Evolutionary conservation across 345 rosid species (phyloP), one percentile per base, ranked within the genome.

Genomic region (Camelina laxa): DNA sequence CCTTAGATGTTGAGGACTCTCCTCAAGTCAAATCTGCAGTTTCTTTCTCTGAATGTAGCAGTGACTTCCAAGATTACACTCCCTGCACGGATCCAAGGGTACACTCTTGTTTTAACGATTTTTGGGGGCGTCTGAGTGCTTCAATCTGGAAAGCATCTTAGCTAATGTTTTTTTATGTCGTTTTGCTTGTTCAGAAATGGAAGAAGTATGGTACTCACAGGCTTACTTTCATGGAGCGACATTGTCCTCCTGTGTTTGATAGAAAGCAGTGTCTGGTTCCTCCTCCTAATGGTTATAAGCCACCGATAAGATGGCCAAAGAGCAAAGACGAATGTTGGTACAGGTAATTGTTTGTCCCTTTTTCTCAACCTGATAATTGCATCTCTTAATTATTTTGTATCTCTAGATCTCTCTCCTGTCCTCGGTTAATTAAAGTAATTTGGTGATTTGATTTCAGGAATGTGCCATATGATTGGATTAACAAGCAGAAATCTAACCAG

Each of bases 1-100:
- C 91, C 53, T 79, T 88, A 2, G 84, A 78, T 4, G 39, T 48
- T 0, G 86, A 68, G 44, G 58, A 77, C 48, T 82, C 97, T 63
- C 87, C 82, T 42, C 88, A 89, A 67, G 78, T 80, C 60, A 89
- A 89, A 67, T 64, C 88, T 21, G 71, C 30, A 27, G 30, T 82
- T 57, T 65, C 84, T 64, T 95, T 95, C 74, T 84, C 89, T 0
- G 93, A 92, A 81, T 95, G 99, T 86, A 85, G 90, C 78, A 78
- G 67, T 31, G 86, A 88, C 67, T 92, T 80, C 75, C 99, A 95
- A 78, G 99, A 95, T 75, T 89, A 90, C 88, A 95, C 99, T 66
- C 97, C 99, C 0, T 95, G 99, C 87, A 95, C 99, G 0, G 97
- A 95, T 87, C 99, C 99, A 65, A 89, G 73, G 96, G 99, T 92